These are phyloP conservation scores for Eremomyces bilateralis DNA, from an alignment of 495 filamentous ascomycete species.

Conservation along the genomic window DNA sequence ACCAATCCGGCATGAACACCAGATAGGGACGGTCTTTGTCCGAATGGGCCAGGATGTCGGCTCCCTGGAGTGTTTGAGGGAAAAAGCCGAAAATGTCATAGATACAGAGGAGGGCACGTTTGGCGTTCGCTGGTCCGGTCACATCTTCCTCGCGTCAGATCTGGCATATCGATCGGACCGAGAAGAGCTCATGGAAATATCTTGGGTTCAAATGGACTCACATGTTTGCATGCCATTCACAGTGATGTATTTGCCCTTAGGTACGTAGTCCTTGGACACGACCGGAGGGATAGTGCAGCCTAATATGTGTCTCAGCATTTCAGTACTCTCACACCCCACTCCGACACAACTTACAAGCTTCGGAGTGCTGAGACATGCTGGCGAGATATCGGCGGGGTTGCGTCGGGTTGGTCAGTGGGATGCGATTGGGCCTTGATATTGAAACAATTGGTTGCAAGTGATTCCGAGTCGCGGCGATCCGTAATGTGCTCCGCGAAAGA, in stretches of 20 bases:
- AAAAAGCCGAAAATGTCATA: slow-evolving; percentile 57
- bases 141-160: no score
- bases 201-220: slow-evolving; percentile 14
- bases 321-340: neutral
- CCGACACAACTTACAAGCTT: neutral
- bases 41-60: slow-evolving; percentile 42
- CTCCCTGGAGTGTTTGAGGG: slow-evolving; percentile 45
- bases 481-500: no score
- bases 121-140: slow-evolving; percentile 34
- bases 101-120: slow-evolving; percentile 37
- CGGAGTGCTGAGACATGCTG: neutral
- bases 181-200: neutral
- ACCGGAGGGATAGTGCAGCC: slow-evolving; percentile 32
- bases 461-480: no score
- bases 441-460: no score
- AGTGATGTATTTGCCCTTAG: slow-evolving; percentile 38
- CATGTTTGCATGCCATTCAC: slow-evolving; percentile 41
- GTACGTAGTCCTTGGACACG: slow-evolving; percentile 31
- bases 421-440: neutral
- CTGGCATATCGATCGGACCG: no score
- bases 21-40: slow-evolving; percentile 33
- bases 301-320: neutral
- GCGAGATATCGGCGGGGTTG: no score
- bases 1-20: slow-evolving; percentile 51
- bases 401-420: no score